Base-by-base conservation (phyloP, 2,329 filamentous ascomycete species). In the Sporothrix brunneoviolacea region DNA sequence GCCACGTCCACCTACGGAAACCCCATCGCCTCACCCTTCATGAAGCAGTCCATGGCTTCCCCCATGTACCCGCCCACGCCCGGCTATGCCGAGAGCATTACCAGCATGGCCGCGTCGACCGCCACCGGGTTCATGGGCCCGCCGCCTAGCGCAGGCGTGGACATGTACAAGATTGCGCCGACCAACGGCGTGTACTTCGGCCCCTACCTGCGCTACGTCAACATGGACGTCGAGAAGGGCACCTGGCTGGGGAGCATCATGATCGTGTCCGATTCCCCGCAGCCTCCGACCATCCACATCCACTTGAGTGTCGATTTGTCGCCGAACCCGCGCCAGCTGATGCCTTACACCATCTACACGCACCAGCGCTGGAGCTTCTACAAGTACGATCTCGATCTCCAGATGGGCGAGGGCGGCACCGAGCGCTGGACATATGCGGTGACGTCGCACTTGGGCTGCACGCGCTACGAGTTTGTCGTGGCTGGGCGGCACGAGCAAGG, bases 161-260 rank as follows among this genome's bases (percentile, higher is more conserved):
- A 96, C 56, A 82, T 95, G 74, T 98, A 95, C 73, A 93, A 93
- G 64, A 83, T 96, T 36, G 82, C 85, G 51, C 91, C 93, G 1
- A 95, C 90, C 0, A 98, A 98, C 59, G 90, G 90, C 4, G 93
- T 98, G 2, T 98, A 98, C 69, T 98, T 98, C 68, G 93, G 93
- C 0, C 93, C 93, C 0, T 97, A 97, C 64, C 73, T 98, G 42
- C 80, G 93, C 60, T 98, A 98, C 64, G 88, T 88, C 27, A 98
- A 98, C 61, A 97, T 98, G 90, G 89, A 98, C 58, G 68, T 97
- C 41, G 91, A 97, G 63, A 84, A 84, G 56, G 91, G 93, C 1
- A 64, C 89, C 10, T 98, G 93, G 93, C 73, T 91, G 16, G 93
- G 93, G 16, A 96, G 91, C 40, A 95, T 98, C 60, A 75, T 98